These are phyloP conservation scores for Talaromyces sp. DNA, from an alignment of 2,329 filamentous ascomycete genomes.

Conservation along the genomic window DNA sequence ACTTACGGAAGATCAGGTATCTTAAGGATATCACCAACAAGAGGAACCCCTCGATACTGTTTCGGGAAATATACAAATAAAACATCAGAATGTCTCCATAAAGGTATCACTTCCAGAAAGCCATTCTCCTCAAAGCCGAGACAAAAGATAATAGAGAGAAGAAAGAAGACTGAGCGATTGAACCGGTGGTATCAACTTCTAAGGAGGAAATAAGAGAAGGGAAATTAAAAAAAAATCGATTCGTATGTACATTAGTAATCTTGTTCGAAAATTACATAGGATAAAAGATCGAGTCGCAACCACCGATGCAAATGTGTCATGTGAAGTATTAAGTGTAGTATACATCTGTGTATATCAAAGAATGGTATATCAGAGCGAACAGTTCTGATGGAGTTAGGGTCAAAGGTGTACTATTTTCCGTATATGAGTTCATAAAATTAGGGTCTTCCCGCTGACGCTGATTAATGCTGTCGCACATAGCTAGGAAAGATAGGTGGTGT, in stretches of 20 bases:
- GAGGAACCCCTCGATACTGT: neutral
- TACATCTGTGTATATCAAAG: neutral
- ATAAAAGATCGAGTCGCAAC: neutral
- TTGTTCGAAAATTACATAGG: neutral
- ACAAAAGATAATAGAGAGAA: no score
- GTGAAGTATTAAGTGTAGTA: neutral
- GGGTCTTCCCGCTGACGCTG: neutral
- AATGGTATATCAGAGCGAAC: neutral
- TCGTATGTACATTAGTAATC: neutral
- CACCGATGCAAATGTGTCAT: slow-evolving; percentile 10
- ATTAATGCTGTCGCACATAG: slow-evolving; percentile 8
- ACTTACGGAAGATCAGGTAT: neutral
- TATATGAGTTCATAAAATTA: neutral
- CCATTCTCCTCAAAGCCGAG: no score
- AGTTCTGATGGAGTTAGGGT: neutral
- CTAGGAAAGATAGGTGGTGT: slow-evolving; percentile 16
- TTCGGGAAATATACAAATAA: neutral
- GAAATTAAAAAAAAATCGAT: no score
- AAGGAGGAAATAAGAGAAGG: no score
- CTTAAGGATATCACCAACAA: neutral
- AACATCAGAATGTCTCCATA: neutral
- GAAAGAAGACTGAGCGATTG: no score
- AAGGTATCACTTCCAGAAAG: neutral
- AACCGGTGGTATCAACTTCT: no score
- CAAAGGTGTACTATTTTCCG: neutral